Evolutionary conservation across 2,329 filamentous ascomycete genomes (phyloP).

Genomic region (Penicillium capsulatum): DNA sequence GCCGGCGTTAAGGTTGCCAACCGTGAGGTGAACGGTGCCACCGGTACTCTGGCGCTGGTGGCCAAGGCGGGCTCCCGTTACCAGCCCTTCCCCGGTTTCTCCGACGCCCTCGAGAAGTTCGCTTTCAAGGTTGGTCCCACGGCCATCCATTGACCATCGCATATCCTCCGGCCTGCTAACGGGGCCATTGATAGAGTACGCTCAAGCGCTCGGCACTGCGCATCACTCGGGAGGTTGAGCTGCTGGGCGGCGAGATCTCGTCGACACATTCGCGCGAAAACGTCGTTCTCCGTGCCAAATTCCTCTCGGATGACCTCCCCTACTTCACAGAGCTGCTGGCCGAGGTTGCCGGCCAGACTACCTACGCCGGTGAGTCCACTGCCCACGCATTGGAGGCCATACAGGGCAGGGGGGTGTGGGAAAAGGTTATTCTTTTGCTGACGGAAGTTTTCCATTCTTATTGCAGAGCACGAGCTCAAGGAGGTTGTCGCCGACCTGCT

Average conservation of each 20-base stretch:
- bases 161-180: slow-evolving; percentile 10
- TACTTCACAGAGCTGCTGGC: slow-evolving; percentile 96
- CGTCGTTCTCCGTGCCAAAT: slow-evolving; percentile 86
- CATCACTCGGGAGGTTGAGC: slow-evolving; percentile 91
- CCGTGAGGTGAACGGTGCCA: slow-evolving; percentile 82
- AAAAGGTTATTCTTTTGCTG: slow-evolving; percentile 13
- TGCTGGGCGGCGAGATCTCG: slow-evolving; percentile 84
- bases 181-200: slow-evolving; percentile 61
- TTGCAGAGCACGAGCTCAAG: slow-evolving; percentile 76
- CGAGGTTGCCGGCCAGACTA: slow-evolving; percentile 84
- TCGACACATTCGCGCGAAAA: slow-evolving; percentile 91
- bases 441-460: slow-evolving; percentile 8
- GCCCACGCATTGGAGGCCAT: neutral
- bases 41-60: slow-evolving; percentile 85
- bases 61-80: slow-evolving; percentile 93
- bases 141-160: slow-evolving; percentile 21
- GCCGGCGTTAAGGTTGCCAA: slow-evolving; percentile 88
- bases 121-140: slow-evolving; percentile 77
- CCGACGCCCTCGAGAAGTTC: slow-evolving; percentile 87
- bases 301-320: slow-evolving; percentile 90
- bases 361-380: slow-evolving; percentile 63
- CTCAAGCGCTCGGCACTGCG: slow-evolving; percentile 81
- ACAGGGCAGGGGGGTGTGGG: neutral
- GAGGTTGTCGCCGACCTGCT: slow-evolving; percentile 81
- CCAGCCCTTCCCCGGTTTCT: slow-evolving; percentile 82